phyloP scores from a whole-genome alignment of 2,329 filamentous ascomycete species.

The Chrysoporthe cubensis region DNA sequence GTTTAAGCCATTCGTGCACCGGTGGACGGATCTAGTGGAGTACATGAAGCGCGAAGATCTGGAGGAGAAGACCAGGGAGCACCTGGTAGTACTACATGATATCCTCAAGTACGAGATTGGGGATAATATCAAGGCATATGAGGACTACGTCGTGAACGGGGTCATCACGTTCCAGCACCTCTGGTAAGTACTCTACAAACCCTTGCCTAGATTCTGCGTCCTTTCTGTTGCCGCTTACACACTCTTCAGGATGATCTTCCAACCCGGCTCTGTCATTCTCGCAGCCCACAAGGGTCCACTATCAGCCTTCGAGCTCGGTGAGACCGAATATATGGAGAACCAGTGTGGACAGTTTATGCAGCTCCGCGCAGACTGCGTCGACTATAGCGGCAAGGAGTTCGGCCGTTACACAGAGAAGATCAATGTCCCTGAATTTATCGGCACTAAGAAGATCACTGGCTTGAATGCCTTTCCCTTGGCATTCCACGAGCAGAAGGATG shows the following conservation, averaged over 20 bases:
- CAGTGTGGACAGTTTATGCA: constrained; percentile 44
- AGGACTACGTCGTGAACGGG: constrained; percentile 56
- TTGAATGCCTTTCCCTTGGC: constrained; percentile 49
- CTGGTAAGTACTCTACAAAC: constrained; percentile 39
- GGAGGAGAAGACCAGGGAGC: constrained; percentile 49
- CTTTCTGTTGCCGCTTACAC: neutral
- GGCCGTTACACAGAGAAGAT: constrained; percentile 44
- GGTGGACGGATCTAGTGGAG: constrained; percentile 57
- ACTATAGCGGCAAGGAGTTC: constrained; percentile 53
- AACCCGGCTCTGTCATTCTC: constrained; percentile 49
- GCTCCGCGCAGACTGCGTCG: constrained; percentile 47
- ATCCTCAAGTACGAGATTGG: constrained; percentile 56
- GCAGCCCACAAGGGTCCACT: constrained; percentile 44
- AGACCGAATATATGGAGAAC: constrained; percentile 43
- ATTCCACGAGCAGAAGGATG: constrained; percentile 46
- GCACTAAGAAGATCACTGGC: constrained; percentile 48
- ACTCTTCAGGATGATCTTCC: constrained; percentile 48
- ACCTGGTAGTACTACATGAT: constrained; percentile 51
- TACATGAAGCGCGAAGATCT: constrained; percentile 46
- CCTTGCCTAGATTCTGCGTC: neutral
- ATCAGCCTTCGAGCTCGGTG: constrained; percentile 44
- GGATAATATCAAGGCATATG: constrained; percentile 51
- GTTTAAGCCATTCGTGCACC: constrained; percentile 68
- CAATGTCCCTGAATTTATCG: constrained; percentile 46
- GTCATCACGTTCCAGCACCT: constrained; percentile 58